phyloP scores from a whole-genome alignment of 116 monocot species.

The Cymodocea nodosa region DNA sequence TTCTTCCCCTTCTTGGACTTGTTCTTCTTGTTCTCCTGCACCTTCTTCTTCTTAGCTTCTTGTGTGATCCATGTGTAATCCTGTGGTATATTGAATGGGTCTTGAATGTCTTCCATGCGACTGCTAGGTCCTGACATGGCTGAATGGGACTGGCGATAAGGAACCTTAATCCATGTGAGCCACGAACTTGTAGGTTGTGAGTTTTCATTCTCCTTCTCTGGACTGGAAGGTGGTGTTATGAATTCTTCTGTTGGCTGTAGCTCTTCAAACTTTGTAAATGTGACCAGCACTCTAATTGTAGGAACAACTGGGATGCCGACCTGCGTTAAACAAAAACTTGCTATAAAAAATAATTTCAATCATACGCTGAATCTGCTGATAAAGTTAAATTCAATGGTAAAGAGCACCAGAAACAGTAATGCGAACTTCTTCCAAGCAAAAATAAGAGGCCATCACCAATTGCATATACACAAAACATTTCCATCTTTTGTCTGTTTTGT shows the following conservation, averaged over 20 bases:
- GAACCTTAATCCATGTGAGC: conserved; percentile 72
- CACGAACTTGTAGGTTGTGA: conserved; percentile 38
- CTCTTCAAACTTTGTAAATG: conserved; percentile 80
- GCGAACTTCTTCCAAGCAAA: too few relatives aligned
- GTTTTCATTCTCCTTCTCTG: conserved; percentile 23
- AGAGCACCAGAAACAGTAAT: too few relatives aligned
- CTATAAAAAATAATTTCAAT: too few relatives aligned
- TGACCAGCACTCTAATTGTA: conserved; percentile 62
- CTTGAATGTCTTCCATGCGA: conserved; percentile 55
- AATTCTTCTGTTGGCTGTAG: conserved; percentile 50
- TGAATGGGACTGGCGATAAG: conserved; percentile 21
- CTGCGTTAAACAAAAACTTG: conserved; percentile 13
- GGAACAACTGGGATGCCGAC: conserved; percentile 87
- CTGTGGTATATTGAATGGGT: conserved; percentile 63
- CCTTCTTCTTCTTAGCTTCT: conserved; percentile 76
- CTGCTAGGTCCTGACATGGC: conserved; percentile 16
- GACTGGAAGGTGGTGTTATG: conserved; percentile 73
- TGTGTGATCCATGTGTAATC: conserved; percentile 81
- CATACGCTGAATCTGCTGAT: too few relatives aligned
- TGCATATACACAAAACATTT: too few relatives aligned
- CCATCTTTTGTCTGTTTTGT: too few relatives aligned
- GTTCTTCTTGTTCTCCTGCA: conserved; percentile 56
- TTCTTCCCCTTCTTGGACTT: conserved; percentile 51
- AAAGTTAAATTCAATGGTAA: too few relatives aligned
- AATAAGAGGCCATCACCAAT: too few relatives aligned